Percentiles rank a stretch among this genome's conserved stretches.
These are phyloP conservation scores for Pittosporum tobira DNA, from an alignment of 129 eudicot genomes.

Conservation along the genomic window DNA sequence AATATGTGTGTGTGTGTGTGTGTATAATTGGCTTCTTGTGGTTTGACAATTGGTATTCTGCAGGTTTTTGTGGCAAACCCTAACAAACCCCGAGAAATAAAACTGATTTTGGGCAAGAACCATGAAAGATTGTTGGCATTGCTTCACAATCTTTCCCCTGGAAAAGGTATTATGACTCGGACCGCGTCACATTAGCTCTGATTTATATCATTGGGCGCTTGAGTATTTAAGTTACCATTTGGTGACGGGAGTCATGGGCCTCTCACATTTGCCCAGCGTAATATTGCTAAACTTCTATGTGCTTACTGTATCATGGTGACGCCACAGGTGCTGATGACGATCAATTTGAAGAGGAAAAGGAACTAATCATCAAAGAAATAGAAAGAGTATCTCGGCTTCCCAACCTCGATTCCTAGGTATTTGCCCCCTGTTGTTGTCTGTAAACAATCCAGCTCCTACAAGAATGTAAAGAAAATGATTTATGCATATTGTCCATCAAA, in stretches of 20 bases:
- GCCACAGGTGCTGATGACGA: slow-evolving; percentile 77
- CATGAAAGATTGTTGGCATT: slow-evolving; percentile 72
- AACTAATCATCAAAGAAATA: slow-evolving; percentile 83
- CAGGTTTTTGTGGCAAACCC: slow-evolving; percentile 99
- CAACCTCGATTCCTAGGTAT: slow-evolving; percentile 46
- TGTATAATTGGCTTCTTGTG: not conserved
- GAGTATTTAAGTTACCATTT: slow-evolving; percentile 2
- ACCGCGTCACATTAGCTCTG: not conserved
- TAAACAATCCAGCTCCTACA: too few relatives aligned
- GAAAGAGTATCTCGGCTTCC: slow-evolving; percentile 72
- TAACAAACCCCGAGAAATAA: slow-evolving; percentile 85
- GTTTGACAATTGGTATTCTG: slow-evolving; percentile 6
- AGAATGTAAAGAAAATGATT: too few relatives aligned
- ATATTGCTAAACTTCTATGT: not conserved
- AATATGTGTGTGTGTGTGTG: too few relatives aligned
- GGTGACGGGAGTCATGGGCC: not conserved
- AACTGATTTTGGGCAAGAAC: slow-evolving; percentile 80
- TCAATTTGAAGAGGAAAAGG: slow-evolving; percentile 96
- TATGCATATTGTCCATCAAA: too few relatives aligned
- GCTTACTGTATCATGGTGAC: slow-evolving; percentile 1
- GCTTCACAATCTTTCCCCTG: slow-evolving; percentile 64
- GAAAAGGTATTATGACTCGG: slow-evolving; percentile 49
- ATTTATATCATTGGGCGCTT: slow-evolving; percentile 1
- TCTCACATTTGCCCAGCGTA: not conserved
- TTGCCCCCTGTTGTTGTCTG: not conserved